phyloP scores from a whole-genome alignment of 2,329 filamentous ascomycete genomes.

The Aschersonia sp. region DNA sequence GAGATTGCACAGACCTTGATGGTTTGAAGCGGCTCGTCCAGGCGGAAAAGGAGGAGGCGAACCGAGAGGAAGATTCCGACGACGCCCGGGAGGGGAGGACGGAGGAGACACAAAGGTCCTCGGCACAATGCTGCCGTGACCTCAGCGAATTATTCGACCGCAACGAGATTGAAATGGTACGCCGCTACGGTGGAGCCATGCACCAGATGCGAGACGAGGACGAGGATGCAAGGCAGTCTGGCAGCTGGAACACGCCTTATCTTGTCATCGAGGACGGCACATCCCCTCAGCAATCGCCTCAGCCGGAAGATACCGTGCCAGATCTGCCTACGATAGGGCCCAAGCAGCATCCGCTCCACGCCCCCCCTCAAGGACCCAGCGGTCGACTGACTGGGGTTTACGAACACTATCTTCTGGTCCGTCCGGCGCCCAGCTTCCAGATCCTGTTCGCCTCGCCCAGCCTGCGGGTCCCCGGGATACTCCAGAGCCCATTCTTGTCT shows the following conservation, averaged over 20 bases:
- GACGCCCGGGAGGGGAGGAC: not conserved
- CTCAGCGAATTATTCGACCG: not conserved
- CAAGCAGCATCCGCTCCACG: conserved; percentile 2
- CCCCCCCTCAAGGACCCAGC: not conserved
- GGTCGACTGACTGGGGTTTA: conserved; percentile 19
- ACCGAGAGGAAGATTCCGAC: not conserved
- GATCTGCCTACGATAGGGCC: not conserved
- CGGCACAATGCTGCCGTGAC: not conserved
- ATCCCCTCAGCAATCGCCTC: not conserved
- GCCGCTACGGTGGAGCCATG: not conserved
- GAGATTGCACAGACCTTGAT: conserved; percentile 50
- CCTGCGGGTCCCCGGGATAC: conserved; percentile 50
- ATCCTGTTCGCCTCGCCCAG: conserved; percentile 56
- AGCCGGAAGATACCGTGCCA: not conserved
- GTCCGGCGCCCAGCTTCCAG: conserved; percentile 48
- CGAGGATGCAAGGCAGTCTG: not conserved
- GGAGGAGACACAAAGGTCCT: not conserved
- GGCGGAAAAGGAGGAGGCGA: not conserved
- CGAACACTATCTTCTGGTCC: conserved; percentile 46
- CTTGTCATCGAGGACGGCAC: not conserved
- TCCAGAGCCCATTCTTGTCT: conserved; percentile 43
- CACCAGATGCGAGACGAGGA: not conserved
- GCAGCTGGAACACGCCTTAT: not conserved
- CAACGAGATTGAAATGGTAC: not conserved
- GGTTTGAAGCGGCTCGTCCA: conserved; percentile 24